These are phyloP conservation scores for Metschnikowia shivogae DNA, from an alignment of 805 yeast genomes.

Conservation along the genomic window DNA sequence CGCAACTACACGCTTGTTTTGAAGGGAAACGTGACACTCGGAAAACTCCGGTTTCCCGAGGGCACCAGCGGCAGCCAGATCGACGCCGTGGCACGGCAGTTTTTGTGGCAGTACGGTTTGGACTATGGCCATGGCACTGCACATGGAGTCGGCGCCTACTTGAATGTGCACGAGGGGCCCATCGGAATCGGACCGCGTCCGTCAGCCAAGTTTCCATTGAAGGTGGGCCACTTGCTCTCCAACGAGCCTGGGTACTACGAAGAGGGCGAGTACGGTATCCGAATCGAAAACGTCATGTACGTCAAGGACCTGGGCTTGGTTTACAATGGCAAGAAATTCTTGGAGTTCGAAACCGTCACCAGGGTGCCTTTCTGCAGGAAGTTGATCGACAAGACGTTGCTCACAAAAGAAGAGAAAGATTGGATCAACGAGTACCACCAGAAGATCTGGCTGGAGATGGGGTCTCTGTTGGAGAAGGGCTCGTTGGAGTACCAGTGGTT, in stretches of 20 bases:
- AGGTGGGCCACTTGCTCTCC: constrained; percentile 52
- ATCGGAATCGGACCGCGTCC: constrained; percentile 57
- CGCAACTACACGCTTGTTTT: constrained; percentile 54
- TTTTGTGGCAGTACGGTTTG: constrained; percentile 51
- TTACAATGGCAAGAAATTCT: constrained; percentile 54
- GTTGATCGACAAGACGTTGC: constrained; percentile 58
- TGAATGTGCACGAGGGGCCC: constrained; percentile 62
- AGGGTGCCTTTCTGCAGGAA: constrained; percentile 78
- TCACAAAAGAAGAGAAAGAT: constrained; percentile 55
- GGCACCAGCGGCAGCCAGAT: constrained; percentile 50
- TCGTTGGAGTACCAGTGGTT: constrained; percentile 46
- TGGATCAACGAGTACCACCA: constrained; percentile 71
- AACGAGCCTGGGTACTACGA: constrained; percentile 64
- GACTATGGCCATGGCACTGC: constrained; percentile 65
- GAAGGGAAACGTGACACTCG: constrained; percentile 52
- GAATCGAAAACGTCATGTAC: constrained; percentile 49
- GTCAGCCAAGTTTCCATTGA: constrained; percentile 41
- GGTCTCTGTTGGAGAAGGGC: constrained; percentile 33
- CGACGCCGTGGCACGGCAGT: constrained; percentile 57
- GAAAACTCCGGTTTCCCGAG: constrained; percentile 49
- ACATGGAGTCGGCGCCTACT: constrained; percentile 60
- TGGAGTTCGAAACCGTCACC: constrained; percentile 79
- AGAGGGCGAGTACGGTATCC: constrained; percentile 56
- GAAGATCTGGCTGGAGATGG: constrained; percentile 49
- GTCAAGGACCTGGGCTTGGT: constrained; percentile 38